Evolutionary conservation across 1,284 basidiomycete genomes (phyloP), one percentile per base, ranked within the genome.

Genomic region (Puccinia triticina): DNA sequence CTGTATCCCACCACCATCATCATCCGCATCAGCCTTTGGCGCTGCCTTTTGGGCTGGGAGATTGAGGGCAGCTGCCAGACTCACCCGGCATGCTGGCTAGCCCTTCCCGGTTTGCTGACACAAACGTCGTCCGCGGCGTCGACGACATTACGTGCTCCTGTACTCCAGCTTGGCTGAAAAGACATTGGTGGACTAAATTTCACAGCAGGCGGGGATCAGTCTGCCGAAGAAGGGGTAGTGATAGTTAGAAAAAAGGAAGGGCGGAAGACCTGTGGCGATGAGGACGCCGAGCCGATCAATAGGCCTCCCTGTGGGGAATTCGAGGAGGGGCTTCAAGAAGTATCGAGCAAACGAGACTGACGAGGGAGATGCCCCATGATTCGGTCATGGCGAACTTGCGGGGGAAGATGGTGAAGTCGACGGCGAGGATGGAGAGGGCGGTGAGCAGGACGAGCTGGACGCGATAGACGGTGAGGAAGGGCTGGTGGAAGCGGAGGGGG

Each of bases 371-470:
- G 0, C 97, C 97, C 88, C 91, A 98, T 0, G 93, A 93, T 88
- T 99, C 96, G 86, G 94, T 96, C 87, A 99, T 99, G 14, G 93
- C 95, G 73, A 97, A 90, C 11, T 88, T 88, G 18, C 97, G 90
- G 0, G 96, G 96, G 86, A 98, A 99, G 34, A 96, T 90, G 0
- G 91, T 91, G 86, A 99, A 99, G 86, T 99, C 97, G 71, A 99
- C 96, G 0, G 97, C 96, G 11, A 99, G 90, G 83, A 99, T 99
- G 57, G 92, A 92, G 64, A 97, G 89, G 59, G 93, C 88, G 0
- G 97, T 98, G 89, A 99, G 91, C 46, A 98, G 88, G 90, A 99
- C 93, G 94, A 98, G 96, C 86, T 98, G 94, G 1, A 95, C 92
- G 71, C 97, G 90, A 87, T 97, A 99, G 0, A 93, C 91, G 11